Conservation (phyloP, 305 asterid species). For the Striga hermonthica region DNA sequence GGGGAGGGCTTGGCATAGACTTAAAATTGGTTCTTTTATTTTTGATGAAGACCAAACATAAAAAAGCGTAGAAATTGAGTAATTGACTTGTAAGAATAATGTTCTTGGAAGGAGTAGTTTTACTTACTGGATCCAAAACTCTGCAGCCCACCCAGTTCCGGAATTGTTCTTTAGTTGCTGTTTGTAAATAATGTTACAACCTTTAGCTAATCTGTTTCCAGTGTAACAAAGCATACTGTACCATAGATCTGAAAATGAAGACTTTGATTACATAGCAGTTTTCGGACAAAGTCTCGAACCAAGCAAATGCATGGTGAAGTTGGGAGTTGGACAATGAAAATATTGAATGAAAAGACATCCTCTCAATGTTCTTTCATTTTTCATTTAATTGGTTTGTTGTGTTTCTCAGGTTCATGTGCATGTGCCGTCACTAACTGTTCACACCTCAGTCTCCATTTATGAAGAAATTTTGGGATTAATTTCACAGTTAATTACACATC, state of each 20-base stretch:
- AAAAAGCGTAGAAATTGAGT: background rate
- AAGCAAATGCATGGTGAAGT: background rate
- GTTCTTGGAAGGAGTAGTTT: conserved; percentile 7
- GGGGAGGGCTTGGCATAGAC: background rate
- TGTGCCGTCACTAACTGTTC: conserved; percentile 60
- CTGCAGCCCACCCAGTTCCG: background rate
- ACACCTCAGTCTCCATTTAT: conserved; percentile 64
- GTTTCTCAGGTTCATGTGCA: conserved; percentile 59
- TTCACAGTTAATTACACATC: conserved; percentile 42
- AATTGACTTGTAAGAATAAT: background rate
- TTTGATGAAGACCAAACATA: conserved; percentile 6
- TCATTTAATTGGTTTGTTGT: conserved; percentile 31
- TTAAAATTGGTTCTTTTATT: background rate
- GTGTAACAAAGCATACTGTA: background rate
- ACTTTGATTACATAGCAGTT: too few relatives aligned
- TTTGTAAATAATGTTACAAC: conserved; percentile 17
- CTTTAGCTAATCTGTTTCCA: conserved; percentile 22
- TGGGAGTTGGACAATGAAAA: conserved; percentile 5
- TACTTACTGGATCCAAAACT: background rate
- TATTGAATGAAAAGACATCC: conserved; percentile 25
- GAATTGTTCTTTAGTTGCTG: background rate
- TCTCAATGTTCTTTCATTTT: conserved; percentile 4
- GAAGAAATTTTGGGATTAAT: conserved; percentile 53
- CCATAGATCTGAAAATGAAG: too few relatives aligned
- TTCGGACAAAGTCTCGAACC: too few relatives aligned